Percentiles rank a stretch among this genome's conserved stretches.
Evolutionary conservation across 306 rosid species (phyloP).

Genomic region (Pueraria montana): DNA sequence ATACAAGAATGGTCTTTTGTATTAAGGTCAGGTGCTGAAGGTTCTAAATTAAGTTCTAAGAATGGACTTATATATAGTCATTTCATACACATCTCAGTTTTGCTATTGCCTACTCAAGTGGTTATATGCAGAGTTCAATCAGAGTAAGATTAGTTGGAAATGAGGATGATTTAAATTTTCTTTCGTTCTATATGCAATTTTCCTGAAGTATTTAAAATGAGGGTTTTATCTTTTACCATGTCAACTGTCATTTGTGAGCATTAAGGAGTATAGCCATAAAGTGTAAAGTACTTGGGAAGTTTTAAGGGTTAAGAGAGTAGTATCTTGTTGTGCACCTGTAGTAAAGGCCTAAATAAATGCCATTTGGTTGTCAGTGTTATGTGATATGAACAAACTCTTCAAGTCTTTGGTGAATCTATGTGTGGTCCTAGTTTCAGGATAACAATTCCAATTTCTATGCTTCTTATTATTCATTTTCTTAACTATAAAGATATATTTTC

Average conservation of each 20-base stretch:
- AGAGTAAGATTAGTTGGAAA: not conserved
- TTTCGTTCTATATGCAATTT: not conserved
- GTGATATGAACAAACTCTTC: not conserved
- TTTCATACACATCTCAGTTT: not conserved
- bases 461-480: not conserved
- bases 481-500: not conserved
- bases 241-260: not conserved
- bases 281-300: too few relatives aligned
- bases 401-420: not conserved
- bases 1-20: not conserved
- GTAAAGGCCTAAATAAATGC: not conserved
- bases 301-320: too few relatives aligned
- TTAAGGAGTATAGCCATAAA: not conserved
- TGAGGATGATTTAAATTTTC: not conserved
- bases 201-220: not conserved
- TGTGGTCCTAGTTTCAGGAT: not conserved
- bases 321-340: too few relatives aligned
- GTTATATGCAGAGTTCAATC: not conserved
- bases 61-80: not conserved
- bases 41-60: not conserved
- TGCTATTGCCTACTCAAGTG: too few relatives aligned
- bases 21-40: not conserved
- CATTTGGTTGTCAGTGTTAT: not conserved
- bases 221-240: not conserved
- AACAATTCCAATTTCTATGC: not conserved